Percentiles rank a stretch among this genome's conserved stretches.
phyloP scores from a whole-genome alignment of 2,329 filamentous ascomycete species.

The Exophiala mesophila region DNA sequence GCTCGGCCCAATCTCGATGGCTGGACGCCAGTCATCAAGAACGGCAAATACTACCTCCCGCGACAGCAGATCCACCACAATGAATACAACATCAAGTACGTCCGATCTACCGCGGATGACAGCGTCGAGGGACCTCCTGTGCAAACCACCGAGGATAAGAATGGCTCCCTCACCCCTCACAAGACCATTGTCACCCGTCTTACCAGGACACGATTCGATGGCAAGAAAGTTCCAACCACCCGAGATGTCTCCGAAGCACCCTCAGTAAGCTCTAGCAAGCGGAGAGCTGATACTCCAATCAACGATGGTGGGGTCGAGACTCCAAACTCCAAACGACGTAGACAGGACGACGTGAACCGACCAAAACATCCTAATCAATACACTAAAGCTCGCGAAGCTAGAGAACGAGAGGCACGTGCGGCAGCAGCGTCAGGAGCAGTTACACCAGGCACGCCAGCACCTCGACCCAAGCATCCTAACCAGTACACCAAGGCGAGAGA shows the following conservation, averaged over 20 bases:
- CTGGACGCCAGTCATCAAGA: slow-evolving; percentile 35
- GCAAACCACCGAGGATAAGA: slow-evolving; percentile 19
- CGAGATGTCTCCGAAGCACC: slow-evolving; percentile 23
- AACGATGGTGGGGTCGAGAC: slow-evolving; percentile 16
- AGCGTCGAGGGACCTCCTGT: slow-evolving; percentile 18
- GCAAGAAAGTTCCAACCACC: slow-evolving; percentile 23
- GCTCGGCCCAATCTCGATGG: slow-evolving; percentile 36
- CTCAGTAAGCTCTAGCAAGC: slow-evolving; percentile 14
- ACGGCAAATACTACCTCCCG: slow-evolving; percentile 27
- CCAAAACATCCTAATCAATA: slow-evolving; percentile 26
- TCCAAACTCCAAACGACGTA: slow-evolving; percentile 21
- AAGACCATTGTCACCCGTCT: slow-evolving; percentile 20
- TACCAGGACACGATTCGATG: slow-evolving; percentile 24
- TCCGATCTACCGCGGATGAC: slow-evolving; percentile 20
- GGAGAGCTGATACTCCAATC: slow-evolving; percentile 16
- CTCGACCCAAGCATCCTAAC: slow-evolving; percentile 11
- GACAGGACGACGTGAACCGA: slow-evolving; percentile 10
- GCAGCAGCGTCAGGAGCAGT: background rate
- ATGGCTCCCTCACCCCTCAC: slow-evolving; percentile 15
- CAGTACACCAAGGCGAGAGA: slow-evolving; percentile 21
- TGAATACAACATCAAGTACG: slow-evolving; percentile 23
- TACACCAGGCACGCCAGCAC: background rate
- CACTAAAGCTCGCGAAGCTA: slow-evolving; percentile 7
- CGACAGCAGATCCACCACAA: slow-evolving; percentile 20
- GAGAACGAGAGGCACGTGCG: slow-evolving; percentile 2